A percentile compares a stretch with the other conserved stretches of the same genome.
Evolutionary conservation across 164 flowering plant species (phyloP).

Genomic region (Platanus orientalis): DNA sequence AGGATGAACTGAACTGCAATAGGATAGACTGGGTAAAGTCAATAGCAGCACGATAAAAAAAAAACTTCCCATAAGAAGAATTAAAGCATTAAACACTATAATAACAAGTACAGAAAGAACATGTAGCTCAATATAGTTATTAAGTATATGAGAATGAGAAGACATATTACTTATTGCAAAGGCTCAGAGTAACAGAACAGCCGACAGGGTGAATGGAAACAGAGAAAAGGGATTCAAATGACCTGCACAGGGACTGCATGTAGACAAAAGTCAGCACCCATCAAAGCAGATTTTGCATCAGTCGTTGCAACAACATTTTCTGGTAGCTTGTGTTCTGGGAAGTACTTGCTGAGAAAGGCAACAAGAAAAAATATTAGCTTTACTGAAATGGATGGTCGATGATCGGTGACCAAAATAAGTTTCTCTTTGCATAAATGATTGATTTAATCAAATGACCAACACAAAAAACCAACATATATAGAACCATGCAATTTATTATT

Average conservation of each 20-base stretch:
- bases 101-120: too few relatives aligned
- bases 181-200: background rate
- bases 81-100: too few relatives aligned
- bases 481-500: too few relatives aligned
- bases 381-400: background rate
- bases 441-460: too few relatives aligned
- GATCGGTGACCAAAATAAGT: background rate
- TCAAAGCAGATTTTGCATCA: slow-evolving; percentile 73
- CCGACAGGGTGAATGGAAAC: background rate
- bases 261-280: slow-evolving; percentile 80
- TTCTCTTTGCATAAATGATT: too few relatives aligned
- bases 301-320: slow-evolving; percentile 81
- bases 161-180: too few relatives aligned
- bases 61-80: background rate
- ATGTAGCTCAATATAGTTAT: too few relatives aligned
- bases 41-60: background rate
- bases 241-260: slow-evolving; percentile 99
- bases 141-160: too few relatives aligned
- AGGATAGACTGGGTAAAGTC: slow-evolving; percentile 14
- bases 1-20: slow-evolving; percentile 89
- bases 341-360: slow-evolving; percentile 55
- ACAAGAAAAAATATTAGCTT: background rate
- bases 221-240: background rate
- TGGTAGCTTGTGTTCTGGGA: slow-evolving; percentile 80
- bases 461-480: background rate